Base-by-base conservation (phyloP, 495 filamentous ascomycete genomes). In the Lichina pygmaea region DNA sequence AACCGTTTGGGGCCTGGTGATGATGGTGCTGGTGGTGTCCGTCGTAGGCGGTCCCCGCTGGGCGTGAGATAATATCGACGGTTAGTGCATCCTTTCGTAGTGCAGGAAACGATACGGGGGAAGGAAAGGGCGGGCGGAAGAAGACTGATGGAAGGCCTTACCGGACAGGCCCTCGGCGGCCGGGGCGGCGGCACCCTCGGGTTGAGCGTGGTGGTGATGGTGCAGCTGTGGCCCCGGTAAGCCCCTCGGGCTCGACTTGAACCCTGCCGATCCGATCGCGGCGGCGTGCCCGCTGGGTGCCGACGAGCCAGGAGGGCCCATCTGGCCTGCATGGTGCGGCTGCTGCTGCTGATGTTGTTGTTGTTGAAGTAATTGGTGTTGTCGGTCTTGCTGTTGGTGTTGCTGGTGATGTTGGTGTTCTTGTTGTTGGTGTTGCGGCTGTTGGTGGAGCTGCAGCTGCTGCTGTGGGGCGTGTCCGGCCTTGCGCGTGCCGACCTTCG, bases 401-500 rank as follows among this genome's bases (percentile, higher is more conserved):
- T 24, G 24, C 24, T 24, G 24, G 24, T 24, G 24, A 4, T 24
- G 24, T 4, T 24, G 24, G 1, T 24, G 24, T 1, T 24, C 2
- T 24, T 24, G 2, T 24, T 24, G 24, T 24, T 24, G 24, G 24
- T 24, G 24, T 24, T 1, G 24, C 4, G 1, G 24, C 24, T 24
- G 24, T 4, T 24, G 24, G 2, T 24, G 24, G 24, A 24, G 24
- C 4, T 24, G 24, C 24, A 24, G 24, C 7, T 58, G 56, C 45
- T 62, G 58, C 33, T 57, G 56, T 32, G 64, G 56, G 44, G 67
- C 62, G 6, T 60, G 54, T 6, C 60, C 68, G 42, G 74, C 68
- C 59, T 82, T 85, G 50, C 89, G 73, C 53, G 71, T 82, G 63
- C 73, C 84, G 56, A 93, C 81, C 66, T 95, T 97, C 45, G 85